Conservation (phyloP, 148 eudicot species). For the Amaranthus cruentus region DNA sequence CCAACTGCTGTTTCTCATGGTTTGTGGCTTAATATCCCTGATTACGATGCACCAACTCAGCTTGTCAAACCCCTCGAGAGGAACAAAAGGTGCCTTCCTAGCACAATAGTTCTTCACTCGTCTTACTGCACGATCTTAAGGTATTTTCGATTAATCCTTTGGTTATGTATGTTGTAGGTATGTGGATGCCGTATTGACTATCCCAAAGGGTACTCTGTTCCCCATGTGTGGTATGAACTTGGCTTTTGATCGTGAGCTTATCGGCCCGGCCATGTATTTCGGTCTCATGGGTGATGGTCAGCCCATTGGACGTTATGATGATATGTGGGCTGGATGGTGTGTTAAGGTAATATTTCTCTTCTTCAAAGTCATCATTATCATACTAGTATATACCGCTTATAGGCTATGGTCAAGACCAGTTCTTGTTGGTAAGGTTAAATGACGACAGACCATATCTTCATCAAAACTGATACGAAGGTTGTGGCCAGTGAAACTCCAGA, state of each 20-base stretch:
- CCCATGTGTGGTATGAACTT: constrained; percentile 77
- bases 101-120: background rate
- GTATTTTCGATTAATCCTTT: background rate
- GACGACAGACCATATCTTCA: too few relatives aligned
- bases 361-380: background rate
- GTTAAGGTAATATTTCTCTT: constrained; percentile 30
- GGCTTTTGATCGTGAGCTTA: constrained; percentile 57
- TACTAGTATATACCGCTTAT: too few relatives aligned
- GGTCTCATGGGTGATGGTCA: constrained; percentile 78
- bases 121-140: background rate
- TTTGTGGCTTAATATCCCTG: constrained; percentile 67
- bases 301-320: constrained; percentile 66
- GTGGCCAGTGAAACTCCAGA: too few relatives aligned
- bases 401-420: too few relatives aligned
- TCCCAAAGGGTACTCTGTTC: constrained; percentile 56
- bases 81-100: constrained; percentile 36
- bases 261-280: constrained; percentile 69
- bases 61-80: constrained; percentile 70
- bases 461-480: too few relatives aligned
- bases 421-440: background rate
- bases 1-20: constrained; percentile 69
- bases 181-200: constrained; percentile 59
- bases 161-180: constrained; percentile 28
- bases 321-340: constrained; percentile 78
- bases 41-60: constrained; percentile 70